Conservation (phyloP, 257 asterid genomes). For the Solanum commersonii region DNA sequence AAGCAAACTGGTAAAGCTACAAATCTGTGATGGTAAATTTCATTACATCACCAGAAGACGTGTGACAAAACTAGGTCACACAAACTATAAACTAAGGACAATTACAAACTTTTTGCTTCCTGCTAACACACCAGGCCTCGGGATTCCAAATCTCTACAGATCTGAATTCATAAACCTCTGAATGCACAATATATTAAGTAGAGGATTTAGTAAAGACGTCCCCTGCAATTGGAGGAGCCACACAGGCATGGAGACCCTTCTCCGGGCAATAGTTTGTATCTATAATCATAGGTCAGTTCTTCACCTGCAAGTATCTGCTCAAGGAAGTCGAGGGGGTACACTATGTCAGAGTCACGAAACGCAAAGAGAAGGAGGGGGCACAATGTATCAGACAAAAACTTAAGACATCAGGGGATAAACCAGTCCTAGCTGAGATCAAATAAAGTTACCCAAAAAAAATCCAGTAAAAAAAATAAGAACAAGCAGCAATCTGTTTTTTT, state of each 20-base stretch:
- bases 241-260: slow-evolving; percentile 76
- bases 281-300: slow-evolving; percentile 73
- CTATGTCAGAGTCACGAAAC: background rate
- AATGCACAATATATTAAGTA: background rate
- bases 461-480: background rate
- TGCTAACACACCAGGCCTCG: background rate
- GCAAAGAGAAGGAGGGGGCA: background rate
- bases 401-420: background rate
- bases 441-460: background rate
- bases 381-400: background rate
- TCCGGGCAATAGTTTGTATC: slow-evolving; percentile 54
- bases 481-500: background rate
- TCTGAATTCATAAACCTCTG: background rate
- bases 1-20: background rate
- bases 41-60: background rate
- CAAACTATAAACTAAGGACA: background rate
- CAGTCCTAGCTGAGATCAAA: background rate
- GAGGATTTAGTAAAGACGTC: slow-evolving; percentile 48
- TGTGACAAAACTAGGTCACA: background rate
- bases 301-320: slow-evolving; percentile 83
- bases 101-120: background rate
- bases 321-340: background rate
- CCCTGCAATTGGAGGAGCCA: slow-evolving; percentile 86
- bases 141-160: background rate
- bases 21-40: background rate